Evolutionary conservation across 2,329 filamentous ascomycete genomes (phyloP).

Genomic region (Thelonectria olida): DNA sequence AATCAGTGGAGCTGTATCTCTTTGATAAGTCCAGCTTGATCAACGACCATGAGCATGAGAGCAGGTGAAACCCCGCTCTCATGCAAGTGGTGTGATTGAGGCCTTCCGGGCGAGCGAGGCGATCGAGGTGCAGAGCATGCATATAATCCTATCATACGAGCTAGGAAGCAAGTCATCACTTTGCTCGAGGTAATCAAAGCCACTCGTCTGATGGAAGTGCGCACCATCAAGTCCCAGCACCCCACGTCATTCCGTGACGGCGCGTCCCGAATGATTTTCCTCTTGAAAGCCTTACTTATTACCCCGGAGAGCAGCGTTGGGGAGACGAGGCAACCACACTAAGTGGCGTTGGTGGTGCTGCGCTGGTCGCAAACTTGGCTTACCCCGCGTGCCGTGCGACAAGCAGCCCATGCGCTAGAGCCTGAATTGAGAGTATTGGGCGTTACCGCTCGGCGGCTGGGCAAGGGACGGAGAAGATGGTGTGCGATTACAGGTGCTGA

Average conservation of each 20-base stretch:
- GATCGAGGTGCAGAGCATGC: not conserved
- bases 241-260: slow-evolving; percentile 4
- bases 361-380: slow-evolving; percentile 28
- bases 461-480: slow-evolving; percentile 26
- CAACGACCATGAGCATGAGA: no score
- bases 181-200: slow-evolving; percentile 16
- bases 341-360: slow-evolving; percentile 8
- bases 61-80: slow-evolving; percentile 18
- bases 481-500: slow-evolving; percentile 25
- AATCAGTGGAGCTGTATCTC: slow-evolving; percentile 63
- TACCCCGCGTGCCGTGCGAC: slow-evolving; percentile 41
- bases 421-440: slow-evolving; percentile 37
- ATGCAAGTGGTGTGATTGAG: slow-evolving; percentile 14
- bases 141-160: slow-evolving; percentile 19
- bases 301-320: not conserved
- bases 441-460: slow-evolving; percentile 1
- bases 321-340: slow-evolving; percentile 28
- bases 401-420: slow-evolving; percentile 24
- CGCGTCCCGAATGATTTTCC: not conserved
- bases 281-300: slow-evolving; percentile 11
- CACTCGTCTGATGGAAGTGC: slow-evolving; percentile 30
- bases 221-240: slow-evolving; percentile 9
- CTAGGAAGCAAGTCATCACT: not conserved
- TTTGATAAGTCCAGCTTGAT: slow-evolving; percentile 51
- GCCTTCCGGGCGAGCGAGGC: slow-evolving; percentile 8